These are phyloP conservation scores for Oryza rufipogon DNA, from an alignment of 176 grass and related monocot genomes.

Conservation along the genomic window DNA sequence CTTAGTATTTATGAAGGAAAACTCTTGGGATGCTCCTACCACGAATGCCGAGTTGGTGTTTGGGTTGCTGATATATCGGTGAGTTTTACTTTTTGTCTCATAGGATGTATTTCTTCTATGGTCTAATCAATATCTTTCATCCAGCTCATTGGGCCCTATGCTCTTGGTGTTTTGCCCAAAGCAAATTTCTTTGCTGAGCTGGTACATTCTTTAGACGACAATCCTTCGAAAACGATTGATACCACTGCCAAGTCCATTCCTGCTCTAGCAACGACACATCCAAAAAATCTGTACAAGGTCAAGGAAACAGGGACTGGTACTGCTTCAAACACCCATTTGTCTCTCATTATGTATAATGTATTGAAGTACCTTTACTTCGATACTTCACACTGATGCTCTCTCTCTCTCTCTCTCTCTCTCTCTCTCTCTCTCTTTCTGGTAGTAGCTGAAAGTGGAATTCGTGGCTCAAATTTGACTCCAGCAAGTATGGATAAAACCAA, in stretches of 20 bases:
- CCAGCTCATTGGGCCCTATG: conserved; percentile 94
- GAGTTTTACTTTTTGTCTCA: conserved; percentile 37
- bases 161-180: conserved; percentile 85
- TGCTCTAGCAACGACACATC: conserved; percentile 40
- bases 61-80: conserved; percentile 98
- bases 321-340: conserved; percentile 35
- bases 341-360: conserved; percentile 16
- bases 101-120: conserved; percentile 25
- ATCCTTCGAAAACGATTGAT: conserved; percentile 48
- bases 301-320: conserved; percentile 48
- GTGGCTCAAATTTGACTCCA: conserved; percentile 43
- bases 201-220: conserved; percentile 54
- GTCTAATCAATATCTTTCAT: conserved; percentile 37
- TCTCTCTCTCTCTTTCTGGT: too few relatives aligned
- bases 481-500: conserved; percentile 42
- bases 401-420: not conserved
- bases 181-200: conserved; percentile 58
- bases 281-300: conserved; percentile 51
- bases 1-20: conserved; percentile 99
- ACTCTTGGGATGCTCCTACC: conserved; percentile 89
- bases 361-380: conserved; percentile 12
- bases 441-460: conserved; percentile 58
- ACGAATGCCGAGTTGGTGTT: conserved; percentile 76
- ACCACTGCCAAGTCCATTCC: conserved; percentile 40
- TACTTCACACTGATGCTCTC: conserved; percentile 6